Base-by-base conservation (phyloP, 345 rosid genomes). In the Sonneratia caseolaris region DNA sequence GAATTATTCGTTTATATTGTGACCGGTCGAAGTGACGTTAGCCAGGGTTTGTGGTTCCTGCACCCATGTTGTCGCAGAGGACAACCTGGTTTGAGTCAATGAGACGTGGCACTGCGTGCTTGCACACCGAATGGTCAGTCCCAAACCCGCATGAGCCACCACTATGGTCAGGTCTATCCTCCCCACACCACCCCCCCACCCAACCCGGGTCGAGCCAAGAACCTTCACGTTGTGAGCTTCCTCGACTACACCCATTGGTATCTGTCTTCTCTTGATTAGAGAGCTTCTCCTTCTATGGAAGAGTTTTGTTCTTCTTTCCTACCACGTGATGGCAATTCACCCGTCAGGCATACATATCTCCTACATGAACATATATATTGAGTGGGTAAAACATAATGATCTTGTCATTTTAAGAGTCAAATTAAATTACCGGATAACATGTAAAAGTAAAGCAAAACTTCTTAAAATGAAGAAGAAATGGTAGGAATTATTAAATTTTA, bases 81-180 rank as follows among this genome's bases (percentile, higher is more conserved):
- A 94, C 79, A 13, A 94, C 87, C 18, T 83, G 83, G 76, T 81
- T 81, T 48, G 86, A 88, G 1, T 82, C 89, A 0, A 89, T 56
- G 1, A 94, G 84, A 78, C 88, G 96, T 15, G 98, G 97, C 2
- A 94, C 84, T 12, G 90, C 78, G 79, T 94, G 97, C 75, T 83
- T 91, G 97, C 97, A 94, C 3, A 86, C 85, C 0, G 98, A 91
- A 73, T 91, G 98, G 73, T 94, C 95, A 18, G 95, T 88, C 47
- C 96, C 95, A 67, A 89, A 88, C 0, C 97, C 32, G 1, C 94
- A 62, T 91, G 97, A 36, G 87, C 96, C 48, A 89, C 75, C 12
- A 93, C 88, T 24, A 93, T 78, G 1, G 64, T 71, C 72, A 78
- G 81, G 13, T 74, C 79, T 19, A n/a, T 1, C 32, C 32, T 0